Conservation (phyloP, 2,329 filamentous ascomycete genomes). For the Teratosphaeria epicoccoides region DNA sequence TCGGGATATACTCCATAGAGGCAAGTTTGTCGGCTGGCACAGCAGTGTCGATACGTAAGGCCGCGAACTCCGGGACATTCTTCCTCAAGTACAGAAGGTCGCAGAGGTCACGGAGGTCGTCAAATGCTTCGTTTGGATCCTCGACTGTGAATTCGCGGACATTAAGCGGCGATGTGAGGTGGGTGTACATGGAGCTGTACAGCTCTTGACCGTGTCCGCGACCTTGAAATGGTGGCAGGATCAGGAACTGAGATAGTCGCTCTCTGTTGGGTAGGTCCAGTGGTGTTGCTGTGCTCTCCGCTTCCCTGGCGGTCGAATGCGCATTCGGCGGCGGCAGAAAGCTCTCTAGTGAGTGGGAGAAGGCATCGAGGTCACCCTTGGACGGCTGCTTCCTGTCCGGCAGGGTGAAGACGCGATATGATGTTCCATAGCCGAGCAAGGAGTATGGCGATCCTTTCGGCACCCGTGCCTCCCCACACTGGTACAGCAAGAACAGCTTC, state of each 20-base stretch:
- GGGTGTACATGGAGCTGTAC: slow-evolving; percentile 69
- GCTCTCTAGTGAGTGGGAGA: slow-evolving; percentile 14
- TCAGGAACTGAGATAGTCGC: slow-evolving; percentile 85
- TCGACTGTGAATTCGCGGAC: slow-evolving; percentile 83
- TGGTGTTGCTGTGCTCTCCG: slow-evolving; percentile 13
- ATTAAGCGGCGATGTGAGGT: slow-evolving; percentile 50
- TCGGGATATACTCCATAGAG: slow-evolving; percentile 39
- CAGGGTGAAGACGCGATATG: slow-evolving; percentile 63
- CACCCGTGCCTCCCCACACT: slow-evolving; percentile 11
- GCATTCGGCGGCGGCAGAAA: slow-evolving; percentile 21
- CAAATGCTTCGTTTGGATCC: slow-evolving; percentile 81
- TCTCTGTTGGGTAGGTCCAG: slow-evolving; percentile 62
- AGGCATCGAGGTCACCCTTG: slow-evolving; percentile 12
- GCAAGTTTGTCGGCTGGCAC: slow-evolving; percentile 42
- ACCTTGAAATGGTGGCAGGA: slow-evolving; percentile 77
- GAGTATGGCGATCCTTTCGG: slow-evolving; percentile 53
- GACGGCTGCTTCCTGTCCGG: slow-evolving; percentile 17
- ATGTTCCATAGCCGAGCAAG: slow-evolving; percentile 81
- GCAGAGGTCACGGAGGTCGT: slow-evolving; percentile 65
- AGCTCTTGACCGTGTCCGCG: slow-evolving; percentile 69
- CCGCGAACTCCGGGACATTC: slow-evolving; percentile 25
- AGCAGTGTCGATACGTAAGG: slow-evolving; percentile 39
- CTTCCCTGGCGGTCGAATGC: not conserved
- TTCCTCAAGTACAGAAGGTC: slow-evolving; percentile 57
- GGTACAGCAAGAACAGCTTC: slow-evolving; percentile 72